A percentile compares a stretch with the other conserved stretches of the same genome.
phyloP scores from a whole-genome alignment of 1,284 basidiomycete species.

The Malassezia vespertilionis region DNA sequence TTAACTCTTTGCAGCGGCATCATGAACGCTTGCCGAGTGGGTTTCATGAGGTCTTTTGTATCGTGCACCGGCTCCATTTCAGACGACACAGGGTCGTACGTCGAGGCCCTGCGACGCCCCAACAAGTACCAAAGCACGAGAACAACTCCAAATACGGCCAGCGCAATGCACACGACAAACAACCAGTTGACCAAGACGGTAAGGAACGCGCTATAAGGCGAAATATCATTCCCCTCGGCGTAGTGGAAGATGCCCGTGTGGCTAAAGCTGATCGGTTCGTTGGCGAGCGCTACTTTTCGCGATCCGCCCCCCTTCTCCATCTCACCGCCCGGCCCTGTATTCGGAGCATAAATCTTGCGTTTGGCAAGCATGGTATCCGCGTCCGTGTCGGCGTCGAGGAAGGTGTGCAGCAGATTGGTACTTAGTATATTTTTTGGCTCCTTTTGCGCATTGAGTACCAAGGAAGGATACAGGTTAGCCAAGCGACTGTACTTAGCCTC shows the following conservation, averaged over 20 bases:
- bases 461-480: slow-evolving; percentile 12
- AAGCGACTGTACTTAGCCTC: slow-evolving; percentile 21
- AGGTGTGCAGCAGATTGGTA: too few species aligned
- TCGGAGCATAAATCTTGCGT: slow-evolving; percentile 31
- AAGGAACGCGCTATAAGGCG: slow-evolving; percentile 36
- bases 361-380: neutral
- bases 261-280: slow-evolving; percentile 18
- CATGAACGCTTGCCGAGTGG: neutral
- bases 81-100: neutral
- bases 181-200: slow-evolving; percentile 36
- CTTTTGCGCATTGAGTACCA: slow-evolving; percentile 8
- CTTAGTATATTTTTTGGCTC: too few species aligned
- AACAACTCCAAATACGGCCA: slow-evolving; percentile 18
- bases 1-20: too few species aligned
- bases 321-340: slow-evolving; percentile 37
- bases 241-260: slow-evolving; percentile 31
- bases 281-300: slow-evolving; percentile 18
- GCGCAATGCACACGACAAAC: slow-evolving; percentile 27
- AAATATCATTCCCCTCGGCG: slow-evolving; percentile 30
- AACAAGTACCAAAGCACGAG: neutral
- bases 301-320: slow-evolving; percentile 17
- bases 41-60: neutral
- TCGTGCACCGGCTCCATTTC: neutral
- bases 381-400: neutral
- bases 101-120: neutral